Conservation (phyloP, 495 filamentous ascomycete species). For the Alectoria sarmentosa region DNA sequence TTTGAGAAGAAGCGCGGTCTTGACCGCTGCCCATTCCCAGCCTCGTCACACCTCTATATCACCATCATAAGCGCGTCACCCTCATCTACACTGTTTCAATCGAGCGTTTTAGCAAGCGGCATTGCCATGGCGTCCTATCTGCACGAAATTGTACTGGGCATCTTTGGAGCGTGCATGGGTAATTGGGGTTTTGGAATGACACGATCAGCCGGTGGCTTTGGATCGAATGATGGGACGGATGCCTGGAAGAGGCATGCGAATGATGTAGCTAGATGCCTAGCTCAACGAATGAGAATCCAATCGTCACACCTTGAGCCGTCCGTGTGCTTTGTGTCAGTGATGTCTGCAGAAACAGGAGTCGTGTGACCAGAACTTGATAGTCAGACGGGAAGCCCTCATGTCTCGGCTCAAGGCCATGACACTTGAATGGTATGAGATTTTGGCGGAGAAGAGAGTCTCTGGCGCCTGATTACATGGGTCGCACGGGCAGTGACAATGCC, state of each 20-base stretch:
- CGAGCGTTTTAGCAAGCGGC: slow-evolving; percentile 19
- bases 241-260: slow-evolving; percentile 1
- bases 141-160: neutral
- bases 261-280: neutral
- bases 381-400: neutral
- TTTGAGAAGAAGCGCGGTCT: neutral
- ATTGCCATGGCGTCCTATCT: slow-evolving; percentile 19
- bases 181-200: neutral
- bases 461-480: too few species aligned
- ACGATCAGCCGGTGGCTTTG: neutral
- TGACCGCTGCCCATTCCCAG: neutral
- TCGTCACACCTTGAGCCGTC: neutral
- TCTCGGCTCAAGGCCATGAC: neutral
- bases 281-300: neutral
- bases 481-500: too few species aligned
- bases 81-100: slow-evolving; percentile 4
- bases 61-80: neutral
- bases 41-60: neutral
- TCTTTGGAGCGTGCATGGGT: slow-evolving; percentile 4
- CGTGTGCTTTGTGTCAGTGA: neutral
- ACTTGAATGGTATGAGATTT: neutral
- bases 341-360: neutral
- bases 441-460: neutral
- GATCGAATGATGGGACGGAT: neutral
- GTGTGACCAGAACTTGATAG: neutral